Evolutionary conservation across 345 rosid species (phyloP).

Genomic region (Moricandia arvensis): DNA sequence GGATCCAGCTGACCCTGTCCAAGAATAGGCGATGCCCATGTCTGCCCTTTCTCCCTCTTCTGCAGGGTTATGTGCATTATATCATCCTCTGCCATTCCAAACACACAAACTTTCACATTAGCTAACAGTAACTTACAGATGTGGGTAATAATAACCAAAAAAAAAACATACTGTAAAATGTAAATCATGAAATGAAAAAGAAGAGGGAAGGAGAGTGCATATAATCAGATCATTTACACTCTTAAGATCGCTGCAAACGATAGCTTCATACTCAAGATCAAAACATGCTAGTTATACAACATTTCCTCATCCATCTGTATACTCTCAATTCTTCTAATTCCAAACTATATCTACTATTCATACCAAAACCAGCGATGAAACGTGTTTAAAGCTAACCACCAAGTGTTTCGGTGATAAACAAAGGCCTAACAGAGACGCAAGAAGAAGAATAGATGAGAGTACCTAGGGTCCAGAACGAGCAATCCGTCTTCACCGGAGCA

Average conservation of each 20-base stretch:
- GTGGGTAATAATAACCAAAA: not conserved
- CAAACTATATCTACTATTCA: not conserved
- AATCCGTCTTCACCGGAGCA: slow-evolving; percentile 79
- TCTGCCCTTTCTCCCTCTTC: slow-evolving; percentile 90
- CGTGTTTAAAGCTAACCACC: not conserved
- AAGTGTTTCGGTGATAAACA: no score
- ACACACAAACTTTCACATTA: slow-evolving; percentile 1
- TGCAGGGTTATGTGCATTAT: slow-evolving; percentile 80
- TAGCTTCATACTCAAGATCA: not conserved
- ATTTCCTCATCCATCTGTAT: not conserved
- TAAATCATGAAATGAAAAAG: not conserved
- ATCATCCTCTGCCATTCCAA: slow-evolving; percentile 61
- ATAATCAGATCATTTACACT: not conserved
- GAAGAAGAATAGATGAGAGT: not conserved
- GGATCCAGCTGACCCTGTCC: slow-evolving; percentile 85
- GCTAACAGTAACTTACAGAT: not conserved
- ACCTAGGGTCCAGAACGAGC: slow-evolving; percentile 93
- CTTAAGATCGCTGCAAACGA: not conserved
- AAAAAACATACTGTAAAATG: not conserved
- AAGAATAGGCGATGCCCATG: slow-evolving; percentile 78
- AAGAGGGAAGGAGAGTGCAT: not conserved
- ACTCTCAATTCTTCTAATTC: not conserved
- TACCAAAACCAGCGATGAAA: not conserved
- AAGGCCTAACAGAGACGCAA: no score
- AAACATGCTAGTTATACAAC: not conserved